These are phyloP conservation scores for Grigorovia jiainica DNA, from an alignment of 805 yeast genomes.

Conservation along the genomic window DNA sequence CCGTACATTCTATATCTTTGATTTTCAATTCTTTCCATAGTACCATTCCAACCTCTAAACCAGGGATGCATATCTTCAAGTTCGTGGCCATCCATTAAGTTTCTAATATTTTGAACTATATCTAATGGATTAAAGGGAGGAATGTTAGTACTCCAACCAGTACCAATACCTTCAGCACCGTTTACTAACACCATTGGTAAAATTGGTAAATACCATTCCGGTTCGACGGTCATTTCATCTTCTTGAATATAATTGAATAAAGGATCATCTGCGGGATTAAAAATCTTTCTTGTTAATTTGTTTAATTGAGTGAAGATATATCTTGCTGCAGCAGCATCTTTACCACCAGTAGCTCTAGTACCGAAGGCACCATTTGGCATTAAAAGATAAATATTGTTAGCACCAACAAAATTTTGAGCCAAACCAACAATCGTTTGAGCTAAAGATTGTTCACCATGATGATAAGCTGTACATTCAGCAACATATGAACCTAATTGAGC, in stretches of 20 bases:
- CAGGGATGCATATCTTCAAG: conserved; percentile 75
- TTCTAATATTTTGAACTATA: conserved; percentile 62
- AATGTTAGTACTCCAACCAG: conserved; percentile 95
- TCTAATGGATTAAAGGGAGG: conserved; percentile 88
- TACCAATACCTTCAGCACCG: conserved; percentile 97
- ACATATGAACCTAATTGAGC: conserved; percentile 86
- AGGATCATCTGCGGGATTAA: conserved; percentile 73
- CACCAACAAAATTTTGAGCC: conserved; percentile 92
- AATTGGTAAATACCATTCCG: conserved; percentile 92
- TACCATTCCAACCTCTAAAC: conserved; percentile 94
- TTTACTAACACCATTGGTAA: conserved; percentile 90
- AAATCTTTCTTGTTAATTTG: conserved; percentile 64
- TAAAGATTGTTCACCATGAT: conserved; percentile 87
- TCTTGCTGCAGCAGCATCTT: conserved; percentile 97
- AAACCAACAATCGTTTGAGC: conserved; percentile 85
- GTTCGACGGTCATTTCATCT: conserved; percentile 90
- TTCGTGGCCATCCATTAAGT: conserved; percentile 64
- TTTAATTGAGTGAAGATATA: conserved; percentile 83
- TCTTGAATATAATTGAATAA: conserved; percentile 74
- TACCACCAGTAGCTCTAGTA: conserved; percentile 93
- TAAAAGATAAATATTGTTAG: conserved; percentile 76
- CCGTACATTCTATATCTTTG: conserved; percentile 75
- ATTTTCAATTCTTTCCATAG: conserved; percentile 49
- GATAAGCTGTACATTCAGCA: conserved; percentile 83
- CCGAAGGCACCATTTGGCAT: conserved; percentile 95